A percentile compares a stretch with the other conserved stretches of the same genome.
phyloP scores from a whole-genome alignment of 1,139 yeast species.

The Sugiyamaella paludigena region DNA sequence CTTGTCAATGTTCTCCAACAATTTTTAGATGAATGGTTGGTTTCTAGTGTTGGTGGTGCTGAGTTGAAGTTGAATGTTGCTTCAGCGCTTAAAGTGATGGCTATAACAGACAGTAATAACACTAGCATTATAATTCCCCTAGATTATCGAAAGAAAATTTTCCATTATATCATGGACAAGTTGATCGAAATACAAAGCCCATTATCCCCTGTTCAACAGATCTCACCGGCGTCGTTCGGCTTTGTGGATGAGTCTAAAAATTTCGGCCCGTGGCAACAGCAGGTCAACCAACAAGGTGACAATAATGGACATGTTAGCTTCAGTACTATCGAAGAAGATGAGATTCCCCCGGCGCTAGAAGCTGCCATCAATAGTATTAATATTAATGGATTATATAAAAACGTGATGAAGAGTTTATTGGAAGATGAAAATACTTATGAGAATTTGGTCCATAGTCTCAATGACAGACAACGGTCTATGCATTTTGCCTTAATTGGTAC shows the following conservation, averaged over 20 bases:
- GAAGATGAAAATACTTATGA: not conserved
- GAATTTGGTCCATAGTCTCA: constrained; percentile 1
- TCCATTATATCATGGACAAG: constrained; percentile 3
- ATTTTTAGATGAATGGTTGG: constrained; percentile 4
- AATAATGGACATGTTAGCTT: not conserved
- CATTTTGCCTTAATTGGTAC: constrained; percentile 3
- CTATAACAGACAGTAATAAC: not conserved
- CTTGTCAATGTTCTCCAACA: constrained; percentile 1
- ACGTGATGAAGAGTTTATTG: not conserved
- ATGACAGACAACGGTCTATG: constrained; percentile 3
- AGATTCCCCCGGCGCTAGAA: constrained; percentile 11
- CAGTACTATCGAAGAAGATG: constrained; percentile 1
- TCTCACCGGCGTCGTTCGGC: not conserved
- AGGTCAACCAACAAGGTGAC: not conserved
- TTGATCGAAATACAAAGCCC: not conserved
- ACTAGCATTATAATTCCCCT: not conserved
- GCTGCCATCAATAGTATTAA: constrained; percentile 4
- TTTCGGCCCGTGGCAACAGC: not conserved
- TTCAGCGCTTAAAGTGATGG: constrained; percentile 4
- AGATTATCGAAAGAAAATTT: not conserved
- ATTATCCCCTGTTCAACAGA: not conserved
- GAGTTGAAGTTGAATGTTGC: constrained; percentile 2
- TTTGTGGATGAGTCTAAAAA: constrained; percentile 10
- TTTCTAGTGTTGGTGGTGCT: not conserved
- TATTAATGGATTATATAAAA: not conserved